These are phyloP conservation scores for Pseudogymnoascus sp. DNA, from an alignment of 2,329 filamentous ascomycete species.

Conservation along the genomic window DNA sequence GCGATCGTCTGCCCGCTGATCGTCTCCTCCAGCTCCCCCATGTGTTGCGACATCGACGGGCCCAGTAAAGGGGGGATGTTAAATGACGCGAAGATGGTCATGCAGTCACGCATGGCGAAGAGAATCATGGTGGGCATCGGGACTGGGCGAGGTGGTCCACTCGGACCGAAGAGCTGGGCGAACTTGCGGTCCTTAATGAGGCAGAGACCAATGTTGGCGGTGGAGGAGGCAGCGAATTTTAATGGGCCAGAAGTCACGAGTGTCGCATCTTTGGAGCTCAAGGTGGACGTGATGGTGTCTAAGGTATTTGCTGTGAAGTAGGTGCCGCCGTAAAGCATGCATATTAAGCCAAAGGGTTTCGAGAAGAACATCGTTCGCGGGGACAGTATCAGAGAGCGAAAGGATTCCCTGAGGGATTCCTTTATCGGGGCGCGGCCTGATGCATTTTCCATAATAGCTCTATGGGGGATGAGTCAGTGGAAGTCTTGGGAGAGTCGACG, in stretches of 20 bases:
- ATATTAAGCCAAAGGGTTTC: conserved; percentile 61
- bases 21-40: conserved; percentile 42
- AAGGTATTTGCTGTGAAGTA: conserved; percentile 83
- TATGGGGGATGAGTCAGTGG: conserved; percentile 26
- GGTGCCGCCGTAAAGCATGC: conserved; percentile 75
- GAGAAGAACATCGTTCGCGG: conserved; percentile 56
- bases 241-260: conserved; percentile 62
- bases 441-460: conserved; percentile 76
- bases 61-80: conserved; percentile 77
- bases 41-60: conserved; percentile 51
- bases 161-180: conserved; percentile 70
- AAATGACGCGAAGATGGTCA: conserved; percentile 89
- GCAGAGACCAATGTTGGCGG: conserved; percentile 77
- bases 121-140: conserved; percentile 64
- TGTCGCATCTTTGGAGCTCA: conserved; percentile 46
- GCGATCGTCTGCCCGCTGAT: conserved; percentile 54
- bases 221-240: conserved; percentile 74
- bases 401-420: conserved; percentile 50
- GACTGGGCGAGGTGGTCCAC: conserved; percentile 47
- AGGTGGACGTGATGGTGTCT: conserved; percentile 68
- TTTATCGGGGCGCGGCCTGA: conserved; percentile 55
- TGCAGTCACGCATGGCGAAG: conserved; percentile 73
- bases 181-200: conserved; percentile 87
- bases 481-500: neutral
- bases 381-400: conserved; percentile 46